Conservation (phyloP, 2,329 filamentous ascomycete genomes). For the Arthrobotrys sphaeroides region DNA sequence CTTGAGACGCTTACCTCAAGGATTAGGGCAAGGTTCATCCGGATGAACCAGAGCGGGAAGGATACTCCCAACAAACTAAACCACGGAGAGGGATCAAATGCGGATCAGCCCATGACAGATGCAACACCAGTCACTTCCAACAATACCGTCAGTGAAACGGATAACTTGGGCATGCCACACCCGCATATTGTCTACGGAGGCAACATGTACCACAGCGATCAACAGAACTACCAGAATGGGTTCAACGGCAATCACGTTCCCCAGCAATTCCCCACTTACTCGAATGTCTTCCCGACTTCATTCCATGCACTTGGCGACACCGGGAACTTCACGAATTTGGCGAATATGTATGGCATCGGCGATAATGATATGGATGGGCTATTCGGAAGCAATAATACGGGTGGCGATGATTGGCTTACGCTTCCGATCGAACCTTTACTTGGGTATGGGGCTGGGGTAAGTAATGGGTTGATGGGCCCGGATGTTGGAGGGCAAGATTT, state of each 20-base stretch:
- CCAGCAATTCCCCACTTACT: conserved; percentile 38
- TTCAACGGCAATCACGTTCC: conserved; percentile 30
- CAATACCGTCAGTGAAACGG: conserved; percentile 31
- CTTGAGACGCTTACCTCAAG: conserved; percentile 80
- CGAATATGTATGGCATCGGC: conserved; percentile 49
- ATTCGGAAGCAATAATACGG: conserved; percentile 36
- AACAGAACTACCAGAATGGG: conserved; percentile 34
- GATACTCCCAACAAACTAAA: conserved; percentile 56
- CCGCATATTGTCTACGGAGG: conserved; percentile 38
- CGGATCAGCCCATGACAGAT: conserved; percentile 53
- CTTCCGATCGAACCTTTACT: conserved; percentile 66
- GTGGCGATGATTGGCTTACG: conserved; percentile 65
- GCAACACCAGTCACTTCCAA: conserved; percentile 51
- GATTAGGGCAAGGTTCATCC: conserved; percentile 74
- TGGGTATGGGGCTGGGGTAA: conserved; percentile 65
- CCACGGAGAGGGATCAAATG: conserved; percentile 45
- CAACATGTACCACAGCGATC: conserved; percentile 11
- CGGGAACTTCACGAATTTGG: conserved; percentile 47
- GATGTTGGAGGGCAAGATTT: conserved; percentile 73
- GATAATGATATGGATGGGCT: conserved; percentile 48
- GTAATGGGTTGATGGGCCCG: conserved; percentile 66
- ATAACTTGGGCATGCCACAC: conserved; percentile 27
- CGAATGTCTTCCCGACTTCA: conserved; percentile 46
- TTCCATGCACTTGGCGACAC: conserved; percentile 46
- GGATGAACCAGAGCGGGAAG: conserved; percentile 63